A percentile compares a stretch with the other conserved stretches of the same genome.
Evolutionary conservation across 345 rosid species (phyloP).

Genomic region (Aquilaria malaccensis): DNA sequence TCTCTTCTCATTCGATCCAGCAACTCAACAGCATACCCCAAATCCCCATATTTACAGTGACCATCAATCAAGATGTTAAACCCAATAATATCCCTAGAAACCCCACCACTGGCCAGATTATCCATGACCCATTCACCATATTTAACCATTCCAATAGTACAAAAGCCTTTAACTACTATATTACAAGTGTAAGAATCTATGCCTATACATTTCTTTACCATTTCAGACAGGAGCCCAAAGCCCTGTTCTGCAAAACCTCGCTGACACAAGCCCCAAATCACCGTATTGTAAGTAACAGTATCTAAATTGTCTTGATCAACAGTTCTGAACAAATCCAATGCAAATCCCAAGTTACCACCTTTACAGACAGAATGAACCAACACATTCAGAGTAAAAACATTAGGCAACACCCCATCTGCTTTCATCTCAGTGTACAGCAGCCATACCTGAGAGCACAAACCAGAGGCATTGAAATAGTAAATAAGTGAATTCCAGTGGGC

Average conservation of each 20-base stretch:
- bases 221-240: slow-evolving; percentile 55
- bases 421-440: slow-evolving; percentile 61
- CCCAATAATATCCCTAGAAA: slow-evolving; percentile 35
- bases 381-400: slow-evolving; percentile 57
- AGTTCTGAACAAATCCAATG: slow-evolving; percentile 47
- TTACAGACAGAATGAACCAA: slow-evolving; percentile 81
- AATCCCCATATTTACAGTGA: slow-evolving; percentile 35
- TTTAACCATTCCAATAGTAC: slow-evolving; percentile 41
- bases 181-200: slow-evolving; percentile 68
- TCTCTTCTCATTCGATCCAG: slow-evolving; percentile 37
- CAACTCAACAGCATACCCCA: slow-evolving; percentile 33
- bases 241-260: slow-evolving; percentile 50
- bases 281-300: slow-evolving; percentile 65
- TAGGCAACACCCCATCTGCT: slow-evolving; percentile 47
- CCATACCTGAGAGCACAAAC: slow-evolving; percentile 63
- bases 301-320: slow-evolving; percentile 37
- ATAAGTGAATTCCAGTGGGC: slow-evolving; percentile 55
- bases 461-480: slow-evolving; percentile 49
- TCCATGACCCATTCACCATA: slow-evolving; percentile 51
- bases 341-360: slow-evolving; percentile 48
- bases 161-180: slow-evolving; percentile 71
- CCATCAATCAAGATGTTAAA: slow-evolving; percentile 53
- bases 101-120: slow-evolving; percentile 37
- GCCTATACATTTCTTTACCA: slow-evolving; percentile 56
- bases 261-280: slow-evolving; percentile 73